A percentile compares a stretch with the other conserved stretches of the same genome.
These are phyloP conservation scores for Penicillium paradoxum DNA, from an alignment of 495 filamentous ascomycete genomes.

Conservation along the genomic window DNA sequence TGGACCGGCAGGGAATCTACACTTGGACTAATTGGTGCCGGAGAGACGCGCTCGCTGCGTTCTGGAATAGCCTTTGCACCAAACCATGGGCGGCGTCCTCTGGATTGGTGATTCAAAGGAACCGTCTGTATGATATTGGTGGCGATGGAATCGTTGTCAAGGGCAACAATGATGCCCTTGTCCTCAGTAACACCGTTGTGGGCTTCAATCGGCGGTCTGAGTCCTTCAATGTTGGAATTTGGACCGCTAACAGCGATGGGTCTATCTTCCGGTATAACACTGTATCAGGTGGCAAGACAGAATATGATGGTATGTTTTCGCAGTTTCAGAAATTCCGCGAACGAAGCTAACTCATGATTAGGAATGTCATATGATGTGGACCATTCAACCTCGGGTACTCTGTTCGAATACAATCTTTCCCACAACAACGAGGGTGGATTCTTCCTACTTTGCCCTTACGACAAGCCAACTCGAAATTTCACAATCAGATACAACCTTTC, in stretches of 20 bases:
- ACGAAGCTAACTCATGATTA: neutral
- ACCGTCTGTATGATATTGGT: constrained; percentile 1
- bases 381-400: neutral
- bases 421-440: neutral
- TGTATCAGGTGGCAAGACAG: neutral
- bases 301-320: neutral
- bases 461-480: neutral
- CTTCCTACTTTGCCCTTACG: neutral
- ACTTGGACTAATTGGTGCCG: neutral
- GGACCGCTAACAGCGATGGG: neutral
- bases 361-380: constrained; percentile 1
- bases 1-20: neutral
- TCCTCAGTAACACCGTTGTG: neutral
- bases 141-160: neutral
- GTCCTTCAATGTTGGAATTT: neutral
- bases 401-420: neutral
- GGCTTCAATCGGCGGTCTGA: neutral
- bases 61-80: neutral
- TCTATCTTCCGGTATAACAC: neutral
- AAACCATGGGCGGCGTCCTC: neutral
- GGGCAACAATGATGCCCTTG: neutral
- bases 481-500: neutral
- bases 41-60: neutral
- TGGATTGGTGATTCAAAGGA: neutral
- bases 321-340: neutral